Conservation (phyloP, 805 yeast genomes). For the Metschnikowia dekortorum region DNA sequence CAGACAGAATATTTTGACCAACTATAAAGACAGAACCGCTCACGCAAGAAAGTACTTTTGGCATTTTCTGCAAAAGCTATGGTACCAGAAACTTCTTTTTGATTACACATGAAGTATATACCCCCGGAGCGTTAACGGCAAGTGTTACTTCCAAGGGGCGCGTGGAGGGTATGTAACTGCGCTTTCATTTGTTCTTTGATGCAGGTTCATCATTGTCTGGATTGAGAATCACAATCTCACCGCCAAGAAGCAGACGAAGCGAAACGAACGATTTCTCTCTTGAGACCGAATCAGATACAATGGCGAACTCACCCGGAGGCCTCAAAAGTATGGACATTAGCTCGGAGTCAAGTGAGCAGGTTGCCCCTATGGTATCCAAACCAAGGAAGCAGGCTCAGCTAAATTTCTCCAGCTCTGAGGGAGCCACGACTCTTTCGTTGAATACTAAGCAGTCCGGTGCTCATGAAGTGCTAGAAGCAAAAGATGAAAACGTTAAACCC, state of each 20-base stretch:
- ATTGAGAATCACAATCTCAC: constrained; percentile 2
- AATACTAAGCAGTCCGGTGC: not conserved
- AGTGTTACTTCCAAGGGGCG: too few species aligned
- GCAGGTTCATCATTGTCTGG: constrained; percentile 3
- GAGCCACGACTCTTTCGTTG: constrained; percentile 3
- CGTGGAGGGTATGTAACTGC: not conserved
- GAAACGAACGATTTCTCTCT: not conserved
- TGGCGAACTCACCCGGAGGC: not conserved
- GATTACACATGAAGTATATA: too few species aligned
- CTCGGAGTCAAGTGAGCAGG: not conserved
- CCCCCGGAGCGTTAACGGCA: too few species aligned
- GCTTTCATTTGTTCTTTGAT: not conserved
- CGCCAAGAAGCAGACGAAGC: not conserved
- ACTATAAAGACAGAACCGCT: too few species aligned
- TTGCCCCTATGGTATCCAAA: not conserved
- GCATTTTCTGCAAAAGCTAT: too few species aligned
- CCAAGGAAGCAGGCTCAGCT: constrained; percentile 17
- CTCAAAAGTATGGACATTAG: not conserved
- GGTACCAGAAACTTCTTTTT: too few species aligned
- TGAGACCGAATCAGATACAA: not conserved
- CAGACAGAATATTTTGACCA: too few species aligned
- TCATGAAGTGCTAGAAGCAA: not conserved
- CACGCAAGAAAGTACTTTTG: too few species aligned
- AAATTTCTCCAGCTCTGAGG: constrained; percentile 6
- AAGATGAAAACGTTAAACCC: not conserved